Evolutionary conservation across 2,329 filamentous ascomycete species (phyloP).

Genomic region (Huntiella abstrusa): DNA sequence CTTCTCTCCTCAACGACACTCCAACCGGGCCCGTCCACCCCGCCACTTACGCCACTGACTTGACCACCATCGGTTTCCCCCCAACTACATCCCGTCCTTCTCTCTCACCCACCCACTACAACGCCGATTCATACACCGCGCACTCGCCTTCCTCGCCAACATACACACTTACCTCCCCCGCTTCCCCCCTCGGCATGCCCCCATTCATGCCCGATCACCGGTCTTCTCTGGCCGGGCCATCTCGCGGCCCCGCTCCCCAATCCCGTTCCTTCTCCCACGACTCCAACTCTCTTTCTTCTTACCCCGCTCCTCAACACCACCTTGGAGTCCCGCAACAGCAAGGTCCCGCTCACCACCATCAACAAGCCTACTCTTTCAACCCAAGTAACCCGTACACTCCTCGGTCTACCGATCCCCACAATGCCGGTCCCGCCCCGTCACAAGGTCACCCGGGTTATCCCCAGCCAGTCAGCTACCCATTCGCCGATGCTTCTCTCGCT

Average conservation of each 20-base stretch:
- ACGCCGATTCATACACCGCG: constrained; percentile 5
- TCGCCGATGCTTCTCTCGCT: too few relatives aligned
- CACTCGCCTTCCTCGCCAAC: constrained; percentile 7
- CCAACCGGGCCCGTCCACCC: background rate
- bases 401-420: too few relatives aligned
- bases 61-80: background rate
- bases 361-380: too few relatives aligned
- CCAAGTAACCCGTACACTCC: too few relatives aligned
- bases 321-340: background rate
- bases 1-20: constrained; percentile 9
- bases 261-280: constrained; percentile 8
- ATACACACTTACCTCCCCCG: constrained; percentile 8
- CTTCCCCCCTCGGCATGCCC: constrained; percentile 6
- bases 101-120: constrained; percentile 9
- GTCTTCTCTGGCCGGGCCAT: too few relatives aligned
- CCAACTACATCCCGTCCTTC: constrained; percentile 6
- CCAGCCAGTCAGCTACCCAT: too few relatives aligned
- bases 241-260: background rate
- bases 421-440: too few relatives aligned
- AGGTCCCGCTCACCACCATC: too few relatives aligned
- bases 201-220: background rate
- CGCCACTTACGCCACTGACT: background rate
- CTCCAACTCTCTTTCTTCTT: constrained; percentile 2
- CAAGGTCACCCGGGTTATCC: too few relatives aligned
- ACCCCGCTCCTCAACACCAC: constrained; percentile 3